Base-by-base conservation (phyloP, 2,329 filamentous ascomycete genomes). In the Fusarium sp. region DNA sequence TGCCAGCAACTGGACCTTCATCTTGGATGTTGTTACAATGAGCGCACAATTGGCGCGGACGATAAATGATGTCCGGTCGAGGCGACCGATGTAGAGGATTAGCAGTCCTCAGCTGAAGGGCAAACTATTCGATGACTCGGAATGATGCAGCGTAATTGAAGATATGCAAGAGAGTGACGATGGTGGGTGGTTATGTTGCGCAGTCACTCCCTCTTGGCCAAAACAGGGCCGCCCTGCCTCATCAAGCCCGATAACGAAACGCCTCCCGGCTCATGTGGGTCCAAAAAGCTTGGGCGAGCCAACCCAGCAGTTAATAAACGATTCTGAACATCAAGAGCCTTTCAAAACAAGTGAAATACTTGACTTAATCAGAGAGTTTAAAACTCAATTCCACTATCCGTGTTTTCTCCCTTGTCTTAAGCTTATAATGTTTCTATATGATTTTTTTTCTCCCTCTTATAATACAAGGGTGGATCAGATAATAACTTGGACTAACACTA, bases 1-100 rank as follows among this genome's bases (percentile, higher is more conserved):
- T 14, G 64, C 65, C 45, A 76, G 49, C 28, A 70, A 54, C 61
- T 74, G 75, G 70, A 78, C 67, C 56, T 69, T 75, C 66, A 75
- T 71, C 24, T 51, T 65, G 61, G 33, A 52, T 24, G 36, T 14
- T 39, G 28, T 31, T 38, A 42, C 39, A 24, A 19, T 36, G 44
- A 26, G 43, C 34, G 57, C 57, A 34, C 49, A 54, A 57, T 39
- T 22, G 58, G 54, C 39, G 58, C 46, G 39, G 47, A 22, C 52
- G 47, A 53, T 55, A 31, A 26, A 44, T 46, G 22, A 24, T 54
- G 22, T 19, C 64, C 43, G 42, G 57, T 49, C 28, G n/a, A 50
- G 55, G 44, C 31, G 24, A 43, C 46, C 36, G 38, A 40, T 44
- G 38, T 9, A 28, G 42, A 54, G 31, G 26, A 54, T 33, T 34